Conservation (phyloP, 2,329 filamentous ascomycete genomes). For the Paecilomyces variotii region DNA sequence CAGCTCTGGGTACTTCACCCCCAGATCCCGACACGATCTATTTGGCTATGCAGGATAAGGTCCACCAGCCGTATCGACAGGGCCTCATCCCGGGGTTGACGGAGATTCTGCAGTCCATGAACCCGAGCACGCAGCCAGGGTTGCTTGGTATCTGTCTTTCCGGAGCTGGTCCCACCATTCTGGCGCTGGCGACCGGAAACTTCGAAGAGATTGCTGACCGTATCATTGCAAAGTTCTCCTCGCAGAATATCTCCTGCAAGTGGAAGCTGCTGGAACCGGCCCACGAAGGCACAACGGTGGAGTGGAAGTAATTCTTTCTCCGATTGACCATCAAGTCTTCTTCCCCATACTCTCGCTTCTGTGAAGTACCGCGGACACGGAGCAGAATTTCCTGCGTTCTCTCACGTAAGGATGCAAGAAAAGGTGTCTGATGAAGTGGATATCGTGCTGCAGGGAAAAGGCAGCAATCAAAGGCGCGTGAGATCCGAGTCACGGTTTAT, state of each 20-base stretch:
- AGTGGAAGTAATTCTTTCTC: constrained; percentile 9
- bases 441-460: neutral
- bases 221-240: constrained; percentile 66
- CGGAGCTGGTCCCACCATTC: constrained; percentile 87
- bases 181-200: constrained; percentile 83
- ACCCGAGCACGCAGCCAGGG: constrained; percentile 75
- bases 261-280: constrained; percentile 88
- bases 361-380: neutral
- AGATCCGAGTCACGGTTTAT: neutral
- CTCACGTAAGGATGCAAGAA: neutral
- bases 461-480: neutral
- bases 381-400: neutral
- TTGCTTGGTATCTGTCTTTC: constrained; percentile 91
- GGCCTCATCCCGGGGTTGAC: constrained; percentile 84
- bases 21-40: constrained; percentile 92
- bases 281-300: constrained; percentile 48
- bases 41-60: constrained; percentile 96
- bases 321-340: too few species aligned
- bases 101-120: constrained; percentile 86
- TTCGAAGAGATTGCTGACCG: constrained; percentile 78
- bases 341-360: neutral
- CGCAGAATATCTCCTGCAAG: constrained; percentile 60
- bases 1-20: constrained; percentile 79
- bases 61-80: constrained; percentile 94
- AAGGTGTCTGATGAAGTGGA: neutral